phyloP scores from a whole-genome alignment of 2,329 filamentous ascomycete genomes.

The Thielaviopsis cerberus region DNA sequence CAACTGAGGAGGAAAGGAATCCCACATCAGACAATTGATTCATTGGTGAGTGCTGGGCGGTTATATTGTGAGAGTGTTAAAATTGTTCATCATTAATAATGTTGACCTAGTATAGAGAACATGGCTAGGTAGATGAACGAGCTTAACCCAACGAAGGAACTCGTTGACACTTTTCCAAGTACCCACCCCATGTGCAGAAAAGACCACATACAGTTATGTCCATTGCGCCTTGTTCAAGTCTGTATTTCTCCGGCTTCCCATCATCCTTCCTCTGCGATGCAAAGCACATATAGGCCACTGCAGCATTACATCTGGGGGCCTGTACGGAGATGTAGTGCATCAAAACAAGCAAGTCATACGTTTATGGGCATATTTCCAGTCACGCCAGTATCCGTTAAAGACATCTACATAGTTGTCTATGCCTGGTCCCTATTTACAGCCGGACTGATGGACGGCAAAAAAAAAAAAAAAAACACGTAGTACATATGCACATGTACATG shows the following conservation, averaged over 20 bases:
- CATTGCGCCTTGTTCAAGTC: background rate
- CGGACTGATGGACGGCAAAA: background rate
- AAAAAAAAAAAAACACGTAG: background rate
- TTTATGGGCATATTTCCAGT: background rate
- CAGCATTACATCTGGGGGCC: background rate
- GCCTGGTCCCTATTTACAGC: background rate
- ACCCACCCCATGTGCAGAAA: background rate
- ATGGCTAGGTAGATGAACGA: no score
- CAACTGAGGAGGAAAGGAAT: background rate
- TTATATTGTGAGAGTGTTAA: no score
- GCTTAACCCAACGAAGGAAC: no score
- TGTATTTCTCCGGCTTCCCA: background rate
- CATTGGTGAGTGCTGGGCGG: background rate
- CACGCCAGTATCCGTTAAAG: background rate
- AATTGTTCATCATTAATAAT: background rate
- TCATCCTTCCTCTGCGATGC: background rate
- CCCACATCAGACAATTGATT: background rate
- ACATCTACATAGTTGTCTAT: background rate
- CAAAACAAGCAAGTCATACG: background rate
- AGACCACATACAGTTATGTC: background rate
- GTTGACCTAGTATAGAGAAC: no score
- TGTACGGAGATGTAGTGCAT: background rate
- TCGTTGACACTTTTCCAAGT: background rate
- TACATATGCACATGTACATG: no score
- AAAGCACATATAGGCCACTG: background rate